Percentiles rank a stretch among this genome's conserved stretches.
Conservation (phyloP, 1,284 basidiomycete genomes). For the Pascua guehoae region DNA sequence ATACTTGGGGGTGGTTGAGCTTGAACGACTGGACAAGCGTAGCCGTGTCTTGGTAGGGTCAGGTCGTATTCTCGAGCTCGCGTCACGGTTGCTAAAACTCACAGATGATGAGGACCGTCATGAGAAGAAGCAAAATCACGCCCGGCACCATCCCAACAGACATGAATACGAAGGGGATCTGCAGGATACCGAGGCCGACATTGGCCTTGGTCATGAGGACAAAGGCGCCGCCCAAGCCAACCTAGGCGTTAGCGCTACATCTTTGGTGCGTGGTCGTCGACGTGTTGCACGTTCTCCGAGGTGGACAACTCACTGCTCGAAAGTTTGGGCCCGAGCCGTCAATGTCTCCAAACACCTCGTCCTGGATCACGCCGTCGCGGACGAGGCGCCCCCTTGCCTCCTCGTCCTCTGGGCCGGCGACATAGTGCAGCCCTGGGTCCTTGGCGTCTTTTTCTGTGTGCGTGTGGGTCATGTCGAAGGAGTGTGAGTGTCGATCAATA, state of each 20-base stretch:
- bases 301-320: conserved; percentile 19
- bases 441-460: no score
- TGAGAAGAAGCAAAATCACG: conserved; percentile 26
- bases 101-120: conserved; percentile 38
- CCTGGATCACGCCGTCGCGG: conserved; percentile 4
- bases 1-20: conserved; percentile 22
- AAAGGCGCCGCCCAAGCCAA: conserved; percentile 14
- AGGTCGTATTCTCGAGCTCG: neutral
- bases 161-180: conserved; percentile 32
- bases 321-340: conserved; percentile 24
- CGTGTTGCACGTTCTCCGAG: neutral
- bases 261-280: neutral
- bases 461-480: no score
- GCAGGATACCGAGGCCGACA: conserved; percentile 34
- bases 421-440: no score
- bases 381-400: no score
- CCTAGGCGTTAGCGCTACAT: neutral
- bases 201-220: conserved; percentile 28
- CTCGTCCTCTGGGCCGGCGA: no score
- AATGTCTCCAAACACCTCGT: conserved; percentile 30
- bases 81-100: neutral
- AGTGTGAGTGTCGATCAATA: no score
- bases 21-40: conserved; percentile 34
- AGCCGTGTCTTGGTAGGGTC: conserved; percentile 11
- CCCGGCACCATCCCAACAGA: conserved; percentile 32